Conservation (phyloP, 441 rosid genomes). For the Arabidopsis lyrata region DNA sequence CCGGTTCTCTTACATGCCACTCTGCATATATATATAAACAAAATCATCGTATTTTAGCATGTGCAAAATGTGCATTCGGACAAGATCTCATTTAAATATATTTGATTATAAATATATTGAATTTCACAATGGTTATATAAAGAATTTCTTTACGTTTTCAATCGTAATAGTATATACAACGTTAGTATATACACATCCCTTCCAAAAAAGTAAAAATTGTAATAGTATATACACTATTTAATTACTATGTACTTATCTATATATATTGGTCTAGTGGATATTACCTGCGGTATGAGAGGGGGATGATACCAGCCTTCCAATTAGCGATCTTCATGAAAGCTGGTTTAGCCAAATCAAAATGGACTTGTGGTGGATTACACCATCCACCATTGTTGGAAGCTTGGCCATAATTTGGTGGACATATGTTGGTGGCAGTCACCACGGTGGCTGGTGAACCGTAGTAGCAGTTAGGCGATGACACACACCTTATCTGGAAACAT, state of each 20-base stretch:
- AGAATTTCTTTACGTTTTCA: not conserved
- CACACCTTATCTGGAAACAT: constrained; percentile 69
- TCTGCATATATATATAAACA: constrained; percentile 40
- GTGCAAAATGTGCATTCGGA: not conserved
- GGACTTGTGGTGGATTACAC: constrained; percentile 87
- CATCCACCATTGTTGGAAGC: constrained; percentile 79
- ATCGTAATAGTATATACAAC: not conserved
- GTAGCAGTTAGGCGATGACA: constrained; percentile 59
- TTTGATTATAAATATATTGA: not conserved
- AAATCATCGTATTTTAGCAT: not conserved
- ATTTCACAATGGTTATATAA: not conserved
- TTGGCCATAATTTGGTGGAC: constrained; percentile 80
- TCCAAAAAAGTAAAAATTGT: not conserved
- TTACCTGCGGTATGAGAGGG: constrained; percentile 75
- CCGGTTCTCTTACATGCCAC: constrained; percentile 62
- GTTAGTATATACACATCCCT: not conserved
- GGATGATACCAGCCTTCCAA: constrained; percentile 84
- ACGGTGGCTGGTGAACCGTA: constrained; percentile 48
- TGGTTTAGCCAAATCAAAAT: constrained; percentile 87
- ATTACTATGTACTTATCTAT: not conserved
- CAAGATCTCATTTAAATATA: not conserved
- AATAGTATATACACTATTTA: not conserved
- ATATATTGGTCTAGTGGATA: not conserved
- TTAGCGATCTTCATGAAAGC: constrained; percentile 83
- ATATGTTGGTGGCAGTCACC: constrained; percentile 77